Evolutionary conservation across 805 yeast genomes (phyloP), one percentile per base, ranked within the genome.

Genomic region (Ogataea zsoltii): DNA sequence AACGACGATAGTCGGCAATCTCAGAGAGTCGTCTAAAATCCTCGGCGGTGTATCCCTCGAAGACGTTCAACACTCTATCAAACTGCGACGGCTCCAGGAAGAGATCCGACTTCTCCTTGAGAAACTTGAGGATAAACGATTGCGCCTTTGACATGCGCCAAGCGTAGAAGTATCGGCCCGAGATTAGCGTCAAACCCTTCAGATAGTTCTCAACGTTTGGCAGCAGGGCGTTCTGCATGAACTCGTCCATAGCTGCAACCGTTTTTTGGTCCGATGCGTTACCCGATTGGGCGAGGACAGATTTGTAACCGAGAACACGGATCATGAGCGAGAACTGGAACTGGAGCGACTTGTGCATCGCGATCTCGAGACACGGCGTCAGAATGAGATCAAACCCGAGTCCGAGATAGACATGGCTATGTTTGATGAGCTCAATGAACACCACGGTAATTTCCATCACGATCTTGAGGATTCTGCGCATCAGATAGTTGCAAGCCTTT

Each of bases 91-190:
- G 30, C 12, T 37, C 40, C 13, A 7, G 7, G 11, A 37, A 16
- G 17, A 11, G 13, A 3, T 13, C 19, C 7, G 32, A 30, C 17
- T 49, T 36, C 7, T 54, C 55, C 25, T 55, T 60, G 10, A 78
- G 45, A 4, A 74, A 42, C 18, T 62, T 66, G 11, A 73, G 51
- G 16, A 80, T 54, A 36, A 67, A 72, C 5, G 61, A 61, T 41
- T 76, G 78, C 0, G 86, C 83, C 54, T 82, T 83, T 30, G 79
- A 71, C 58, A 84, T 73, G 63, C 85, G 75, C 81, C 83, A 81
- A 2, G 89, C 85, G 57, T 82, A 82, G 46, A 79, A 80, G 57
- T 82, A 84, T 50, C 80, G 72, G 19, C 67, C 70, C 16, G 87
- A 78, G 29, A 85, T 63, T 32, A 70, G 69, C 15, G 66, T 71